Percentiles rank a stretch among this genome's conserved stretches.
Conservation (phyloP, 2,329 filamentous ascomycete genomes). For the Fusarium sp. region DNA sequence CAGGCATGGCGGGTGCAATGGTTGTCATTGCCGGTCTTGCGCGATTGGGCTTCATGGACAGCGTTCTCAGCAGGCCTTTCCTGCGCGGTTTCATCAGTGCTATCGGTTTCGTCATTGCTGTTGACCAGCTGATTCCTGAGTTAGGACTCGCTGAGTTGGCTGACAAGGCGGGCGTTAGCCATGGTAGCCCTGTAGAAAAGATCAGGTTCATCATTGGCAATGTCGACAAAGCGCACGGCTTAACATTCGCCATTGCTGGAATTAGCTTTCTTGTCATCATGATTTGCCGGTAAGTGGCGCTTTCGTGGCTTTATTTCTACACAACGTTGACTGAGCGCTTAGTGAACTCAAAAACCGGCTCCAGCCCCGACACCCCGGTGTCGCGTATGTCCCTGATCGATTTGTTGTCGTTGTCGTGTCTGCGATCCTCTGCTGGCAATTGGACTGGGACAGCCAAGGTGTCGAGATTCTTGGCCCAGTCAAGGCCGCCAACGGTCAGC, state of each 20-base stretch:
- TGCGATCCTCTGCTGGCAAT: conserved; percentile 79
- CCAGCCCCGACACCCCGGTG: conserved; percentile 79
- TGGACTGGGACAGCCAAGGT: conserved; percentile 82
- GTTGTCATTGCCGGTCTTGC: conserved; percentile 89
- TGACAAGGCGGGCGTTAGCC: conserved; percentile 72
- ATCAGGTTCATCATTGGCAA: conserved; percentile 81
- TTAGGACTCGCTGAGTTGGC: conserved; percentile 79
- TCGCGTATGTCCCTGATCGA: conserved; percentile 92
- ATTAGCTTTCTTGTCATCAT: conserved; percentile 89
- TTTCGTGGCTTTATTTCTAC: background rate
- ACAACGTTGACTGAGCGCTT: conserved; percentile 8
- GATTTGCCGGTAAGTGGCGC: conserved; percentile 75
- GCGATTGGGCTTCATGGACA: conserved; percentile 91
- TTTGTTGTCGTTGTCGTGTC: conserved; percentile 90
- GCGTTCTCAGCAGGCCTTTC: conserved; percentile 92
- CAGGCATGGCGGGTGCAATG: conserved; percentile 86
- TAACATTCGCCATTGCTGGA: conserved; percentile 81
- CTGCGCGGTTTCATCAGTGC: conserved; percentile 96
- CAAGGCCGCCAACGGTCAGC: conserved; percentile 75
- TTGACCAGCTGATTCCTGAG: conserved; percentile 94
- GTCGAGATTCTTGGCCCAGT: conserved; percentile 87
- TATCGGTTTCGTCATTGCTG: conserved; percentile 94
- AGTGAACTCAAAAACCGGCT: conserved; percentile 85
- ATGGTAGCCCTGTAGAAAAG: conserved; percentile 90
- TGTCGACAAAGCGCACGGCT: conserved; percentile 71